Evolutionary conservation across 306 rosid species (phyloP), one percentile per base, ranked within the genome.

Genomic region (Quercus dentata): DNA sequence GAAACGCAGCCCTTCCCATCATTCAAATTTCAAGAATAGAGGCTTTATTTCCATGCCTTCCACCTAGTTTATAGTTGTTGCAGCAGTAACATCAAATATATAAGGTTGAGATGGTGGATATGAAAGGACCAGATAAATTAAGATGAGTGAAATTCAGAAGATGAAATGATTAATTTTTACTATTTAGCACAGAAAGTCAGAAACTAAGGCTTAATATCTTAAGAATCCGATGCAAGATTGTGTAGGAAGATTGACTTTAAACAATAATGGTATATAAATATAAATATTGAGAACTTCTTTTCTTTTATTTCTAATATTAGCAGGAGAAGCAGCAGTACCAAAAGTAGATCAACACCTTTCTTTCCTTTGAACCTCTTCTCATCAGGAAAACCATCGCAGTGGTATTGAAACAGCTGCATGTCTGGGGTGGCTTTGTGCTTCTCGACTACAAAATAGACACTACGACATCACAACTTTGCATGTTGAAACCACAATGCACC

Each of bases 401-500:
- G 91, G 87, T 95, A 91, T 52, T 89, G 98, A 80, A 82, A 83
- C 86, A 95, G 75, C 79, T 95, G 99, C 80, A 90, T 88, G 78
- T 93, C 94, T 14, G 97, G 99, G 75, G 83, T 89, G 78, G 98
- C 99, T 86, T 95, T 93, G 92, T 95, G 88, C 86, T 95, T 95
- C 90, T 80, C 85, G 80, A 95, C 97, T 68, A 93, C 92, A 89
- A 95, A 69, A 98, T 92, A 57, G 98, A 95, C 54, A 92, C 94
- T 72, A 87, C 98, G 35, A 81, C 84, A 75, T 91, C 79, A 84
- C 98, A 95, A 74, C 86, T 41, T 74, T 84, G 76, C 98, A 90
- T 89, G 82, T 87, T 90, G 90, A 95, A 95, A 76, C 98, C 99
- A 81, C 98, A 95, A 84, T 89, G 97, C 67, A 91, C 85, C 51